Evolutionary conservation across 805 yeast genomes (phyloP).

Genomic region (Saturnispora sekii): DNA sequence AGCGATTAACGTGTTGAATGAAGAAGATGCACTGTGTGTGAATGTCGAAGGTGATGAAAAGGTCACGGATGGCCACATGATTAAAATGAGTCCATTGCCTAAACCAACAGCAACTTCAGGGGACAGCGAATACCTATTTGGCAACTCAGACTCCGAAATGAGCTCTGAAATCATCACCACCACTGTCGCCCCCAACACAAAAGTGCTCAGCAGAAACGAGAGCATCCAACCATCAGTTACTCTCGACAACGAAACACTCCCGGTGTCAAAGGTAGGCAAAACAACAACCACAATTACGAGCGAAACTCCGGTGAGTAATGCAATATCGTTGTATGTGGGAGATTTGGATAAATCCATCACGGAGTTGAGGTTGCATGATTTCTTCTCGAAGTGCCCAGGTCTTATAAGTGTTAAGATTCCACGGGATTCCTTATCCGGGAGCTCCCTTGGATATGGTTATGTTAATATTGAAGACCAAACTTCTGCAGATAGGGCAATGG

Average conservation of each 20-base stretch:
- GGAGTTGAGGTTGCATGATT: constrained; percentile 36
- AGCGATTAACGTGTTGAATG: background rate
- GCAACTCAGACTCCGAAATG: constrained; percentile 6
- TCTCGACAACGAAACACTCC: background rate
- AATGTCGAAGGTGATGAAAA: background rate
- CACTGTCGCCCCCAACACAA: background rate
- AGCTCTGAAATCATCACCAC: constrained; percentile 9
- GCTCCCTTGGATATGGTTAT: constrained; percentile 65
- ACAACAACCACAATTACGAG: background rate
- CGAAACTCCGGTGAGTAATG: constrained; percentile 7
- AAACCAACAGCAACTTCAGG: background rate
- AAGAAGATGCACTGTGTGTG: background rate
- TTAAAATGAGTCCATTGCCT: constrained; percentile 5
- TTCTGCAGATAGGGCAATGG: constrained; percentile 49
- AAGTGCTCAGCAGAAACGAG: background rate
- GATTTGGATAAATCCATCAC: constrained; percentile 42
- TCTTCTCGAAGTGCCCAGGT: constrained; percentile 36
- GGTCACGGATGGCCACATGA: background rate
- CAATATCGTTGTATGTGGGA: constrained; percentile 48
- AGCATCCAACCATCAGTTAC: background rate
- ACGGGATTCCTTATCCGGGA: constrained; percentile 39
- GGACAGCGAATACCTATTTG: background rate
- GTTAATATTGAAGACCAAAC: constrained; percentile 43
- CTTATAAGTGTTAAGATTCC: constrained; percentile 54
- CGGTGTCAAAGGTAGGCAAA: background rate